Conservation (phyloP, 2,329 filamentous ascomycete species). For the Penicillium sp. region DNA sequence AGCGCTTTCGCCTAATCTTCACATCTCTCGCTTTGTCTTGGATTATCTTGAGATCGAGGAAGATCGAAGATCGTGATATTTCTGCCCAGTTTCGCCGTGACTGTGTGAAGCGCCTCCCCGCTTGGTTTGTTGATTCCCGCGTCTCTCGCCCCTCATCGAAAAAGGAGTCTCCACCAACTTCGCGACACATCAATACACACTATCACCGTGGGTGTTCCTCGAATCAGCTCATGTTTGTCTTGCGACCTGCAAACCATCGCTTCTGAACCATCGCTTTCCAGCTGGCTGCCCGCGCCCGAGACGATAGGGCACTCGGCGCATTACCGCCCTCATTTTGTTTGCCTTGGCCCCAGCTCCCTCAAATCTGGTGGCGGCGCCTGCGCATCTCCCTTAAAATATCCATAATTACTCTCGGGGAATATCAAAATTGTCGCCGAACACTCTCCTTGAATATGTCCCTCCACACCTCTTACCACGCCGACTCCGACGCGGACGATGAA, state of each 20-base stretch:
- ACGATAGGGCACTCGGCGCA: conserved; percentile 16
- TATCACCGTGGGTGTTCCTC: neutral
- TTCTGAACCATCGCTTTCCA: neutral
- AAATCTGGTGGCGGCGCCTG: conserved; percentile 8
- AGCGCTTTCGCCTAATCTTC: conserved; percentile 8
- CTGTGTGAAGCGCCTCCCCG: conserved; percentile 3
- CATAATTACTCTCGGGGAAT: conserved; percentile 1
- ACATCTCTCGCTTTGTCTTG: neutral
- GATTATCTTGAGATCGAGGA: neutral
- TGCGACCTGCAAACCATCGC: neutral
- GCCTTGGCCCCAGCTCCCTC: conserved; percentile 1
- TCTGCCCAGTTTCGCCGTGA: neutral
- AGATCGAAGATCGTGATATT: neutral
- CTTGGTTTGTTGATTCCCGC: conserved; percentile 10
- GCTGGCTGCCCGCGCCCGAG: conserved; percentile 5
- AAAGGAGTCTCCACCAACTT: conserved; percentile 1
- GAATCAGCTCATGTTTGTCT: conserved; percentile 6
- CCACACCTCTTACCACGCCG: conserved; percentile 58
- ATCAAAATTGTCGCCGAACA: neutral
- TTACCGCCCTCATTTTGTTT: conserved; percentile 9
- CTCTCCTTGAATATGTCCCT: conserved; percentile 40
- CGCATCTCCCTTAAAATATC: neutral
- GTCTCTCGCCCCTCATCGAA: conserved; percentile 7
- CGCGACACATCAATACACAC: neutral
- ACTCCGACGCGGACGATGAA: conserved; percentile 67